Conservation (phyloP, 148 eudicot species). For the Fagopyrum esculentum region DNA sequence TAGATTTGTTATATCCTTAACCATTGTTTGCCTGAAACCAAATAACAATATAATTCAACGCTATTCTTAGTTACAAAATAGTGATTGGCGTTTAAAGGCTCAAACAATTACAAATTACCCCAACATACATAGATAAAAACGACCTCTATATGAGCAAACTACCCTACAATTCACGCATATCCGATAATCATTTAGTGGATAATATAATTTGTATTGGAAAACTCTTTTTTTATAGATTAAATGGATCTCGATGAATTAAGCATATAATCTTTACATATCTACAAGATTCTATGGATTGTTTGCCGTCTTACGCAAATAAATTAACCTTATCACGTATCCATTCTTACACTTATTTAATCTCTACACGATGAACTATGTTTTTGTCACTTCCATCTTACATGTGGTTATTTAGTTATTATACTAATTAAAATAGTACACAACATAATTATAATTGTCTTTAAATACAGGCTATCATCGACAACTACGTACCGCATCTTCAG, state of each 20-base stretch:
- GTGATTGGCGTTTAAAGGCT: too few species aligned
- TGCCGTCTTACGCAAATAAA: neutral
- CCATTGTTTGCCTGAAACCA: too few species aligned
- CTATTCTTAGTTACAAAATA: too few species aligned
- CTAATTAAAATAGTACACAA: neutral
- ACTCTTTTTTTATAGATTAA: neutral
- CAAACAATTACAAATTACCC: too few species aligned
- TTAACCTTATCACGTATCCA: neutral
- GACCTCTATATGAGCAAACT: too few species aligned
- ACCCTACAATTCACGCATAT: too few species aligned
- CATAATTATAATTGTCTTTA: neutral
- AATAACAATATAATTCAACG: too few species aligned
- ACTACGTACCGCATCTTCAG: neutral
- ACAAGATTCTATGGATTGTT: neutral
- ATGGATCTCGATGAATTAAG: neutral
- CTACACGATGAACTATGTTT: neutral
- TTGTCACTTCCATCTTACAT: neutral
- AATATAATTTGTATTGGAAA: neutral
- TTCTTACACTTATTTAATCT: neutral
- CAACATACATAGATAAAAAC: too few species aligned
- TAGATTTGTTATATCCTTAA: too few species aligned
- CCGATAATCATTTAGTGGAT: neutral
- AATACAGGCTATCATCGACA: slow-evolving; percentile 4
- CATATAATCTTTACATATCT: neutral
- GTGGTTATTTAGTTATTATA: neutral